These are phyloP conservation scores for Solanum tacnaense DNA, from an alignment of 257 asterid species.

Conservation along the genomic window DNA sequence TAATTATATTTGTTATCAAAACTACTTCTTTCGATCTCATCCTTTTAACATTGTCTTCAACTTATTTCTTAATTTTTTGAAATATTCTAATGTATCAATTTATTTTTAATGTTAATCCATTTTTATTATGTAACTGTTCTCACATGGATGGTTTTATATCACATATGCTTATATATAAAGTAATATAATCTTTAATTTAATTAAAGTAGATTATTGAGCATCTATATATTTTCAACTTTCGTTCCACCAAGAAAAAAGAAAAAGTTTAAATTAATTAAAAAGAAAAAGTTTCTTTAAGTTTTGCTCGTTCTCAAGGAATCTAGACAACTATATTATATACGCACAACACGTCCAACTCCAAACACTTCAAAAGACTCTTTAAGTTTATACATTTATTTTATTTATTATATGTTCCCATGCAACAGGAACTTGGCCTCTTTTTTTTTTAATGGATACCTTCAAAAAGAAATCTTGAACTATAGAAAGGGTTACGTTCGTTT, in stretches of 20 bases:
- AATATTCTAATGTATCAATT: neutral
- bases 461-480: neutral
- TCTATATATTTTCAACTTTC: neutral
- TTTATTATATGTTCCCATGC: neutral
- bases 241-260: neutral
- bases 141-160: neutral
- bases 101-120: neutral
- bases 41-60: neutral
- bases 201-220: neutral
- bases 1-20: neutral
- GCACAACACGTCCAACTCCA: neutral
- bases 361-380: neutral
- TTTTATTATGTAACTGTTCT: neutral
- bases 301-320: neutral
- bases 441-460: neutral
- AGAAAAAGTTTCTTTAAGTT: neutral
- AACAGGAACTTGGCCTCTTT: neutral
- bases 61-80: neutral
- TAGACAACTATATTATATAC: neutral
- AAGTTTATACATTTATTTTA: neutral
- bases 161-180: neutral
- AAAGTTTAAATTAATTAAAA: neutral
- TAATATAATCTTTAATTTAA: neutral
- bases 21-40: neutral
- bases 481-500: neutral